Conservation (phyloP, 1,139 yeast genomes). For the Meyerozyma guilliermondii region DNA sequence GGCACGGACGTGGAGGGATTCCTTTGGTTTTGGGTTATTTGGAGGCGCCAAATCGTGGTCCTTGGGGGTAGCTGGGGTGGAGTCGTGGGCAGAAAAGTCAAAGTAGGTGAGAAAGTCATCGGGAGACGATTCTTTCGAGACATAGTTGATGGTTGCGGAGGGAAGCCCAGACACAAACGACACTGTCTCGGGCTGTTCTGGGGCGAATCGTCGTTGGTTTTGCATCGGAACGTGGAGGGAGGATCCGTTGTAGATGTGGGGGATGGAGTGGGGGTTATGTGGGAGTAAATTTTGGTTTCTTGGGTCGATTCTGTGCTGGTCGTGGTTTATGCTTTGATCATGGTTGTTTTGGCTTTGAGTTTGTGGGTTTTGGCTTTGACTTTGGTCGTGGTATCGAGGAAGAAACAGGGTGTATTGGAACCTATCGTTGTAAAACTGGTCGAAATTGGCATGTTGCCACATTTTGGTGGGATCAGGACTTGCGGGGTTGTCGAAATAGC, state of each 20-base stretch:
- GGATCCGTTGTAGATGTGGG: background rate
- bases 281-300: background rate
- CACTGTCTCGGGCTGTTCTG: too few species aligned
- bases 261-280: background rate
- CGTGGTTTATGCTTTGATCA: background rate
- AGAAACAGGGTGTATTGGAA: background rate
- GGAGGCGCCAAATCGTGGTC: background rate
- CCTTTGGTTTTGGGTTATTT: background rate
- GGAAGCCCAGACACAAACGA: too few species aligned
- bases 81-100: conserved; percentile 1
- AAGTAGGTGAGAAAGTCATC: conserved; percentile 1
- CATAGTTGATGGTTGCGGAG: background rate
- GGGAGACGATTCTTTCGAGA: background rate
- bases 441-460: background rate
- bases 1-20: background rate
- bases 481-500: background rate
- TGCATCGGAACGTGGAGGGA: background rate
- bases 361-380: background rate
- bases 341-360: background rate
- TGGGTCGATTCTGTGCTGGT: background rate
- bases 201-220: background rate
- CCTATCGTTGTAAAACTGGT: background rate
- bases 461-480: background rate
- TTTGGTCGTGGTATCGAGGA: background rate
- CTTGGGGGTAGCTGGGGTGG: conserved; percentile 1